A percentile compares a stretch with the other conserved stretches of the same genome.
phyloP scores from a whole-genome alignment of 2,329 filamentous ascomycete species.

The Diaporthe sp. region DNA sequence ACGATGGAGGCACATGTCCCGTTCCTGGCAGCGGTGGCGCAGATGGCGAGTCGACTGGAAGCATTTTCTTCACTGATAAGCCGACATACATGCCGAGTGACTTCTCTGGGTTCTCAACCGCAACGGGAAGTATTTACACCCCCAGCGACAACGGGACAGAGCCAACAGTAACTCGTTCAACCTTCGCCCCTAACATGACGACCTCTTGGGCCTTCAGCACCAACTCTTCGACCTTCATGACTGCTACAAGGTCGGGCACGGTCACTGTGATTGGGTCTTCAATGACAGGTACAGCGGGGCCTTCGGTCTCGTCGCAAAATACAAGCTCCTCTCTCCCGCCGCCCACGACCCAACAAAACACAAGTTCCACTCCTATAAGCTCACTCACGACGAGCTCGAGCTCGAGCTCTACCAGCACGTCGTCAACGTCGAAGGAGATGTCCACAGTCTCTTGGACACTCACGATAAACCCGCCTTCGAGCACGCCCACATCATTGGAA shows the following conservation, averaged over 20 bases:
- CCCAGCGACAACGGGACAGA: not conserved
- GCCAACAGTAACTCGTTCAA: not conserved
- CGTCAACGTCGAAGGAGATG: not conserved
- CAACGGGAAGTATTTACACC: slow-evolving; percentile 11
- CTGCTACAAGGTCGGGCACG: not conserved
- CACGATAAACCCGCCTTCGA: not conserved
- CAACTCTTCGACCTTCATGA: slow-evolving; percentile 3
- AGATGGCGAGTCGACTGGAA: slow-evolving; percentile 9
- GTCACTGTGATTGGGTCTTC: not conserved
- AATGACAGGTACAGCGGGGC: not conserved
- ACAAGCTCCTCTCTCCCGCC: not conserved
- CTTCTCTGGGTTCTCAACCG: slow-evolving; percentile 14
- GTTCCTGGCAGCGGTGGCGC: slow-evolving; percentile 13
- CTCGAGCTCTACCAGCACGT: not conserved
- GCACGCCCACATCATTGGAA: not conserved
- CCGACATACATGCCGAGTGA: slow-evolving; percentile 29
- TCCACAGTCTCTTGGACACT: slow-evolving; percentile 6
- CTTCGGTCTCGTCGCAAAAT: not conserved
- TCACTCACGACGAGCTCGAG: not conserved
- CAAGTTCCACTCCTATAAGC: not conserved
- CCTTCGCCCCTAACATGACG: not conserved
- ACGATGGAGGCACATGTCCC: slow-evolving; percentile 23
- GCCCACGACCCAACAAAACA: not conserved
- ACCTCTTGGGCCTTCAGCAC: not conserved
- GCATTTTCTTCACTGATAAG: slow-evolving; percentile 2